Evolutionary conservation across 257 asterid species (phyloP).

Genomic region (Petunia axillaris): DNA sequence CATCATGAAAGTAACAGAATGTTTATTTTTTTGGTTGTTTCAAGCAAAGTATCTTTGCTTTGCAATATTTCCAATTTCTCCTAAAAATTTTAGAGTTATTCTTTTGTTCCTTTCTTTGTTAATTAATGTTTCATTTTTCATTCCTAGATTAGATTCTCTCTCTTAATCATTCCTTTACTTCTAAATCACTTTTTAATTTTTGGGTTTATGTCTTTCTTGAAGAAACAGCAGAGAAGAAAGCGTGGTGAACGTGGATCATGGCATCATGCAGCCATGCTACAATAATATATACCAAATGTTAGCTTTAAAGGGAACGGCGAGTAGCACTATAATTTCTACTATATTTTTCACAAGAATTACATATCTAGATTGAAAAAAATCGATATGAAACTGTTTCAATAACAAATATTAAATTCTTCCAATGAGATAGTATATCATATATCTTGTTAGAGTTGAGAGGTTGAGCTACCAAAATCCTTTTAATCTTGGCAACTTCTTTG

Average conservation of each 20-base stretch:
- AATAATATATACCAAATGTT: background rate
- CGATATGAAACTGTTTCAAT: background rate
- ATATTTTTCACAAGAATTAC: background rate
- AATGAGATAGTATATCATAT: too few species aligned
- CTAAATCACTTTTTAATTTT: too few species aligned
- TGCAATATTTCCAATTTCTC: constrained; percentile 8
- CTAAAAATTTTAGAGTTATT: background rate
- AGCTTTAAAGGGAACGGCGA: background rate
- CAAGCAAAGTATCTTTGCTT: constrained; percentile 57
- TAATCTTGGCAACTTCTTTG: too few species aligned
- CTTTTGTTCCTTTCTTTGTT: constrained; percentile 5
- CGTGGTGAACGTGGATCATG: background rate
- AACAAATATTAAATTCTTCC: too few species aligned
- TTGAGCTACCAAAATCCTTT: too few species aligned
- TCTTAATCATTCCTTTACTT: background rate
- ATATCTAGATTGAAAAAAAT: too few species aligned
- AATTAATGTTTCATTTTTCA: background rate
- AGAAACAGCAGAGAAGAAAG: background rate
- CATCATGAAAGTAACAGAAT: constrained; percentile 35
- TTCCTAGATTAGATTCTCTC: background rate
- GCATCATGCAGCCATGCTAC: background rate
- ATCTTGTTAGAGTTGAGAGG: too few species aligned
- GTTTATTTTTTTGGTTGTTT: constrained; percentile 40
- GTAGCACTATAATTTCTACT: background rate
- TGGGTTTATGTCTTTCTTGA: background rate